A percentile compares a stretch with the other conserved stretches of the same genome.
Evolutionary conservation across 176 grass and related monocot species (phyloP).

Genomic region (Saccharum spontaneum): DNA sequence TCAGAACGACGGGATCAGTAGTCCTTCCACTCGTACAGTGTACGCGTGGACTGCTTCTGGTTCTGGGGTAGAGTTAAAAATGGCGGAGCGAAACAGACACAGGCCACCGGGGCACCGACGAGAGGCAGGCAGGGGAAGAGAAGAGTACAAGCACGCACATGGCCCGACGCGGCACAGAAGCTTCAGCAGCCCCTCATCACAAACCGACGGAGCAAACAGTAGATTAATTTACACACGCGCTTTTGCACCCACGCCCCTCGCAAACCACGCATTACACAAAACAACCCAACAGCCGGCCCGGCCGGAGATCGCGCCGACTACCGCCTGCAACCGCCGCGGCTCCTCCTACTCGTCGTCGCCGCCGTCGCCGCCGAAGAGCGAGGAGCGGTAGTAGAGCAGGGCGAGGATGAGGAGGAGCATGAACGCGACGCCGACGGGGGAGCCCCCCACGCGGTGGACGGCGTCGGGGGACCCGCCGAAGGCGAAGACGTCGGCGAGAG

Average conservation of each 20-base stretch:
- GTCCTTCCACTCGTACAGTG: neutral
- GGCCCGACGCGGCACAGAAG: slow-evolving; percentile 29
- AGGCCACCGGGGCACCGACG: slow-evolving; percentile 4
- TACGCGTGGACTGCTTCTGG: neutral
- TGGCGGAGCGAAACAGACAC: neutral
- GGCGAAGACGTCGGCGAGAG: slow-evolving; percentile 51
- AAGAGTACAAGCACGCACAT: slow-evolving; percentile 25
- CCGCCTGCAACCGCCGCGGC: neutral
- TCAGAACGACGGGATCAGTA: neutral
- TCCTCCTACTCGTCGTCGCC: slow-evolving; percentile 37
- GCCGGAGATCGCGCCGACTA: neutral
- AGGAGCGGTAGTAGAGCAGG: slow-evolving; percentile 69
- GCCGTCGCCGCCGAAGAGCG: slow-evolving; percentile 49
- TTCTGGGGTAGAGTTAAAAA: neutral
- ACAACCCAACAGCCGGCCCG: neutral
- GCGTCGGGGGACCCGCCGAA: slow-evolving; percentile 70
- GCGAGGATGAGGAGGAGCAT: slow-evolving; percentile 67
- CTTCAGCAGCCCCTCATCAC: slow-evolving; percentile 21
- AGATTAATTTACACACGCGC: neutral
- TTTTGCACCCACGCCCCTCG: slow-evolving; percentile 22
- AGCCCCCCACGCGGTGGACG: slow-evolving; percentile 69
- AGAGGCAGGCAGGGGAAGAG: neutral
- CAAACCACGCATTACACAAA: slow-evolving; percentile 14
- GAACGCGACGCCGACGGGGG: slow-evolving; percentile 65
- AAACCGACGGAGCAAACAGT: neutral